Base-by-base conservation (phyloP, 2,329 filamentous ascomycete genomes). In the Stagonosporopsis vannaccii region DNA sequence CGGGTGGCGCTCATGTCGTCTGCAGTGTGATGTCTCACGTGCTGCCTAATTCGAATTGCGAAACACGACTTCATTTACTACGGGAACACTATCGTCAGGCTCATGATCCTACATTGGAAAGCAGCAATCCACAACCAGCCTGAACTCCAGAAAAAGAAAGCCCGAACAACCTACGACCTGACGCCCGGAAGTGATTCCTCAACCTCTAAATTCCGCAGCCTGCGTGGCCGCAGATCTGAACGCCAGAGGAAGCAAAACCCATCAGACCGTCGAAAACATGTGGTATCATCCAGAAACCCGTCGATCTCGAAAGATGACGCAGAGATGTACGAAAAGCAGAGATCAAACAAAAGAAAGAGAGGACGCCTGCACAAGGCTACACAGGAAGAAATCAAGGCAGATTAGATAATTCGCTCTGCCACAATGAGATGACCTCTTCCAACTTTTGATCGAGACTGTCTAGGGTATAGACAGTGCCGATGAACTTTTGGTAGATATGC, bases 211-310 rank as follows among this genome's bases (percentile, higher is more conserved):
- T 47, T 59, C 56, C 42, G 37, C 58, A 63, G 58, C 54, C 42
- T 55, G 35, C 51, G 43, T 44, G 58, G 52, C 61, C 17, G 53
- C 51, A 60, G 56, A 58, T 59, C 58, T 47, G 61, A 68, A 70
- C 66, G 66, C 69, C 66, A 49, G 52, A 62, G 58, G 60, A 67
- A 62, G 54, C 55, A 58, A 45, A 65, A 59, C 53, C 55, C 45
- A 41, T 57, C 59, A 64, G 58, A 63, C 63, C 55, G 58, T 58
- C 57, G 41, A 48, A 60, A 65, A 64, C 55, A 67, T 56, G 43
- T 73, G 69, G 69, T 70, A 73, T 73, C 69, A 69, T 74, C 65
- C 69, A 66, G 60, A 61, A 55, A 49, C 46, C 25, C 41, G 30
- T 51, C 32, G 6, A 25, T 35, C 49, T 53, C 47, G 36, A 41